These are phyloP conservation scores for Diaporthe citriasiana DNA, from an alignment of 2,329 filamentous ascomycete genomes.

Conservation along the genomic window DNA sequence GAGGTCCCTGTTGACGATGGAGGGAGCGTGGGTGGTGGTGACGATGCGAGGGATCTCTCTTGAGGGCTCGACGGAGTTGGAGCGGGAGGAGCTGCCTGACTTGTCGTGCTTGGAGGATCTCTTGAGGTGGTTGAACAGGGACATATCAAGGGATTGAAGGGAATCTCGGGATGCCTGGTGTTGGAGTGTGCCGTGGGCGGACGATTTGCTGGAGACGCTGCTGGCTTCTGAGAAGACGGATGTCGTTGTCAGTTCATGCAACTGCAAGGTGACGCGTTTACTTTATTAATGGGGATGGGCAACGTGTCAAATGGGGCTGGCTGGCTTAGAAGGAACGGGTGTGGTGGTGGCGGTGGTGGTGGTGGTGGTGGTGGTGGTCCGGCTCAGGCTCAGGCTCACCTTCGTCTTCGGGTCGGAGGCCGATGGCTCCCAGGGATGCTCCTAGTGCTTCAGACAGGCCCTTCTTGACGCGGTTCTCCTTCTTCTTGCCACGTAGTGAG, in stretches of 20 bases:
- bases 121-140: conserved; percentile 42
- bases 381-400: conserved; percentile 35
- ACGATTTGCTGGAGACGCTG: conserved; percentile 42
- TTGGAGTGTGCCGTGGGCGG: conserved; percentile 39
- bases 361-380: neutral
- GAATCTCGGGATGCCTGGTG: conserved; percentile 42
- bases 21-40: conserved; percentile 43
- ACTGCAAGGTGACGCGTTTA: conserved; percentile 35
- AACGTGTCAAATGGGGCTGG: conserved; percentile 38
- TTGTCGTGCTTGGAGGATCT: conserved; percentile 40
- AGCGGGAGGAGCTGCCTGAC: conserved; percentile 39
- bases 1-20: conserved; percentile 40
- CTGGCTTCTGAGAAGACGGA: conserved; percentile 37
- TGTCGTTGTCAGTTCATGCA: conserved; percentile 40
- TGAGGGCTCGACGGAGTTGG: conserved; percentile 38
- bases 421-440: conserved; percentile 41
- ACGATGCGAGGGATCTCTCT: conserved; percentile 41
- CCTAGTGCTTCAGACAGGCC: conserved; percentile 42
- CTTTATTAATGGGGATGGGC: conserved; percentile 42
- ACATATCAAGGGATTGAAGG: conserved; percentile 42
- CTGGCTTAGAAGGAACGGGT: neutral
- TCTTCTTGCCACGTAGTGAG: conserved; percentile 42
- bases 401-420: conserved; percentile 41
- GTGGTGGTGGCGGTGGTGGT: neutral
- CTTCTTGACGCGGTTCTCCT: conserved; percentile 41